These are phyloP conservation scores for Cyanophora paradoxa DNA, from an alignment of 78 protist genomes.

Conservation along the genomic window DNA sequence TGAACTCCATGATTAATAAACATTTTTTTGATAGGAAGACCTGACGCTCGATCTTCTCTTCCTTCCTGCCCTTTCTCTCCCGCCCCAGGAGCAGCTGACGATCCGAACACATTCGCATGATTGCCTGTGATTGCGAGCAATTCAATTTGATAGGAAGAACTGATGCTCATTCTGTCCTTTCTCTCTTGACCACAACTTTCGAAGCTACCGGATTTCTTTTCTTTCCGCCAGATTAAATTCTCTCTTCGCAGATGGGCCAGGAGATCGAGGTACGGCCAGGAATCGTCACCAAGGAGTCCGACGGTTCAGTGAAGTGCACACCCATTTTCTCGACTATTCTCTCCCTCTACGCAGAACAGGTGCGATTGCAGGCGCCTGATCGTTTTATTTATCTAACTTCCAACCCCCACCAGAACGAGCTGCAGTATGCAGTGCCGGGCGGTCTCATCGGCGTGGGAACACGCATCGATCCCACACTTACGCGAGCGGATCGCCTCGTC, in stretches of 20 bases:
- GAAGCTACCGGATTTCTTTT: neutral
- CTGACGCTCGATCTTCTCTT: too few relatives aligned
- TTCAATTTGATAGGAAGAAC: too few relatives aligned
- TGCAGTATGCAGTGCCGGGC: slow-evolving; percentile 90
- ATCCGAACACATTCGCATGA: too few relatives aligned
- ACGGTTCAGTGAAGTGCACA: slow-evolving; percentile 65
- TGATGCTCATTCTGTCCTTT: too few relatives aligned
- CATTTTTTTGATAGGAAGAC: too few relatives aligned
- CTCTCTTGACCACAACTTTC: neutral
- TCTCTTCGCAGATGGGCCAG: slow-evolving; percentile 75
- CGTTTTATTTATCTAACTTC: too few relatives aligned
- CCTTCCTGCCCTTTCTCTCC: too few relatives aligned
- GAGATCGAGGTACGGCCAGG: slow-evolving; percentile 98
- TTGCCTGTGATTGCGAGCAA: too few relatives aligned
- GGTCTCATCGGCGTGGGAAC: slow-evolving; percentile 99
- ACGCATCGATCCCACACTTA: slow-evolving; percentile 95
- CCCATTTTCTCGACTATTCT: slow-evolving; percentile 85
- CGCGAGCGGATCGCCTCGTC: slow-evolving; percentile 95
- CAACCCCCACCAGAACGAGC: slow-evolving; percentile 27
- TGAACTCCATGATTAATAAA: too few relatives aligned
- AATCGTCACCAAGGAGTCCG: slow-evolving; percentile 67
- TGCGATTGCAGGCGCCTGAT: too few relatives aligned
- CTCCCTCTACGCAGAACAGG: slow-evolving; percentile 89
- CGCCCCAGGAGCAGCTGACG: too few relatives aligned
- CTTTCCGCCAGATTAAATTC: neutral